These are phyloP conservation scores for Veloboletus limbatus DNA, from an alignment of 1,284 basidiomycete species.

Conservation along the genomic window DNA sequence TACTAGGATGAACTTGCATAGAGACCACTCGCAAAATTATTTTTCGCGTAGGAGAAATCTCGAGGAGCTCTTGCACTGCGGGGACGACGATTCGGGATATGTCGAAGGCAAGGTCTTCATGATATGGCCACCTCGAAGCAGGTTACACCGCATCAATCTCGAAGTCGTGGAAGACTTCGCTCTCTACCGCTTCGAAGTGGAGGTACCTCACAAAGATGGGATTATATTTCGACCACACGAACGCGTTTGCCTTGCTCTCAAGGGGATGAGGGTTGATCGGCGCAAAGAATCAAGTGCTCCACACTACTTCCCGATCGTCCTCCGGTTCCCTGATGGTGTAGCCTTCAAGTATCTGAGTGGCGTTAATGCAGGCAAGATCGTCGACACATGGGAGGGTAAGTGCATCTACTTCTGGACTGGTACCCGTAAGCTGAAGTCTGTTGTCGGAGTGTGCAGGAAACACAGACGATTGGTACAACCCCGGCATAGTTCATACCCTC, in stretches of 20 bases:
- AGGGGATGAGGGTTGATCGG: constrained; percentile 34
- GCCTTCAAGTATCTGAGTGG: constrained; percentile 36
- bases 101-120: constrained; percentile 42
- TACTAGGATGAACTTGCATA: constrained; percentile 15
- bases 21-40: constrained; percentile 2
- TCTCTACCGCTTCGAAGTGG: constrained; percentile 38
- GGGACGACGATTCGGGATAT: constrained; percentile 32
- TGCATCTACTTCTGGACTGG: constrained; percentile 2
- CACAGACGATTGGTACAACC: constrained; percentile 31
- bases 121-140: constrained; percentile 38
- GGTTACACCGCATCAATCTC: constrained; percentile 26
- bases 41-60: constrained; percentile 28
- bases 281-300: constrained; percentile 27
- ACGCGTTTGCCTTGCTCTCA: constrained; percentile 43
- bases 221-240: constrained; percentile 38
- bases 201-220: constrained; percentile 32
- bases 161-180: constrained; percentile 21
- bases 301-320: constrained; percentile 35
- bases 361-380: constrained; percentile 21
- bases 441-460: constrained; percentile 9
- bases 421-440: background rate
- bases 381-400: constrained; percentile 44
- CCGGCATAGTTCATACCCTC: constrained; percentile 14
- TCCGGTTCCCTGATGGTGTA: constrained; percentile 41
- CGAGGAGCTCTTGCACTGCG: constrained; percentile 20